These are phyloP conservation scores for Crassisporium funariophilum DNA, from an alignment of 768 basidiomycete species.

Conservation along the genomic window DNA sequence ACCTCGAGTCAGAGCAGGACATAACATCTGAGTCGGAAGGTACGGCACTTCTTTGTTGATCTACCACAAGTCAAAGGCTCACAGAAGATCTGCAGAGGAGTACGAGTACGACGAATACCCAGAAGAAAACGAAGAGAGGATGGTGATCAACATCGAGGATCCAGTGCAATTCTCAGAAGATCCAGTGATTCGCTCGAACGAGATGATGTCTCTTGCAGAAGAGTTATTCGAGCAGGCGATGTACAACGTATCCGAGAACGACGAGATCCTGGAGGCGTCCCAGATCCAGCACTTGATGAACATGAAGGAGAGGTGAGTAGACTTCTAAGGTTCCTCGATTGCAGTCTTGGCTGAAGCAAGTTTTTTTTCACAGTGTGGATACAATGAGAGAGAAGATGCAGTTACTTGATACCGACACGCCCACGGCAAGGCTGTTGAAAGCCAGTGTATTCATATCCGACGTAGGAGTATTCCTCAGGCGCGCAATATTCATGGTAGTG, in stretches of 20 bases:
- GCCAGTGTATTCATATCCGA: background rate
- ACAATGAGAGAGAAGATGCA: background rate
- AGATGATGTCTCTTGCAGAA: background rate
- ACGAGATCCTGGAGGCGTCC: background rate
- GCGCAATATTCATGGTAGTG: background rate
- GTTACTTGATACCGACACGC: background rate
- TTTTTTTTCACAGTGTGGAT: background rate
- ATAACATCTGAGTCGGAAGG: too few species aligned
- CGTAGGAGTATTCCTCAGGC: background rate
- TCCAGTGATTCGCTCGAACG: background rate
- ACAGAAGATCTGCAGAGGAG: background rate
- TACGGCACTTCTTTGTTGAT: too few species aligned
- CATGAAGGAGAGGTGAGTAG: background rate
- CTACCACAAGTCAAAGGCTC: too few species aligned
- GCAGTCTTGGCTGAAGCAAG: background rate
- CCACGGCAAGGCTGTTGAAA: background rate
- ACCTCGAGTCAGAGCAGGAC: too few species aligned
- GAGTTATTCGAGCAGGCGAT: background rate
- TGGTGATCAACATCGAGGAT: background rate
- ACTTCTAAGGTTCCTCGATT: background rate
- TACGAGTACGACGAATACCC: background rate
- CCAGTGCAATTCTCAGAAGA: background rate
- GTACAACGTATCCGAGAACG: background rate
- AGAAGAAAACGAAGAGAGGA: background rate
- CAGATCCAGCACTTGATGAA: background rate